Evolutionary conservation across 371 early-diverging fungal genomes (phyloP), one percentile per base, ranked within the genome.

Genomic region (Apophysomyces trapeziformis): DNA sequence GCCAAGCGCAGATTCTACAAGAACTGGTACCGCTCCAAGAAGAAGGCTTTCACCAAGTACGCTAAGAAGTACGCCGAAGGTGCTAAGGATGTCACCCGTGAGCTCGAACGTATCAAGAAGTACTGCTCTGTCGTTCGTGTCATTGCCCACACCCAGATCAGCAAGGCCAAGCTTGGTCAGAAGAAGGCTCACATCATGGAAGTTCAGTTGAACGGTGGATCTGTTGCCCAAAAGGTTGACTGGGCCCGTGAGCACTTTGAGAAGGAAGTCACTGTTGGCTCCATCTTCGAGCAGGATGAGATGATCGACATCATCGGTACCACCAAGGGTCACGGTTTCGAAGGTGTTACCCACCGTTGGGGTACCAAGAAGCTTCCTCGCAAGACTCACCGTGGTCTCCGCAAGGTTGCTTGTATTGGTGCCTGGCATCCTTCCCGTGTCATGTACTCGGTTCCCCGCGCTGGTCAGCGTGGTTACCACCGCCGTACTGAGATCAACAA

Each of bases 341-440:
- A 96, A 88, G 99, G 99, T 89, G 98, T 98, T 76, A 97, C 99
- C 69, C 94, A 93, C 79, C 97, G 99, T 93, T 99, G 99, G 99
- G 99, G 99, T 78, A 96, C 97, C 84, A 99, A 97, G 90, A 99
- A 98, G 92, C 94, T 99, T 71, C 99, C 99, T 66, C 92, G 99
- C 85, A 99, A 99, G 95, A 99, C 99, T 58, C 99, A 99, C 88
- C 95, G 95, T 86, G 99, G 99, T 95, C 91, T 97, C 72, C 95
- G 99, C 80, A 99, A 99, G 94, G 99, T 99, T 73, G 99, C 99
- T 76, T 99, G 99, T 93, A 99, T 99, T 81, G 99, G 99, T 84
- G 99, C 99, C 69, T 99, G 99, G 99, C 99, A 99, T 90, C 99
- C 99, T 80, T 89, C 94, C 78, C 94, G 98, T 72, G 99, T 99